phyloP scores from a whole-genome alignment of 805 yeast species.

The Zygosaccharomyces pseudorouxii region DNA sequence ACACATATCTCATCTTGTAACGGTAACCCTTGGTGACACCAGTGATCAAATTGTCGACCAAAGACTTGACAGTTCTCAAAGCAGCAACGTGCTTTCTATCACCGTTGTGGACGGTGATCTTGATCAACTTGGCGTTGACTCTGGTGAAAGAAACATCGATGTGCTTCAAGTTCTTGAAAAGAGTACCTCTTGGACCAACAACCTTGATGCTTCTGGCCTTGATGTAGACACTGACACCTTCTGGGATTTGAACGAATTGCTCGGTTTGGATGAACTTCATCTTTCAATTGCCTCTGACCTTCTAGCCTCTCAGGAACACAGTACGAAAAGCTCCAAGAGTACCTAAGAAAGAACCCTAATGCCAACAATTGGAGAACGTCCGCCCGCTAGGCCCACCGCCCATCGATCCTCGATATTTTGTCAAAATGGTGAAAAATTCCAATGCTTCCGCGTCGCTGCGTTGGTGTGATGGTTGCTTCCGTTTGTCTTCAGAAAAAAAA shows the following conservation, averaged over 20 bases:
- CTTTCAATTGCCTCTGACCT: slow-evolving; percentile 12
- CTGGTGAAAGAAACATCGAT: slow-evolving; percentile 89
- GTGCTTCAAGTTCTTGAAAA: slow-evolving; percentile 88
- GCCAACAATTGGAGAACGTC: neutral
- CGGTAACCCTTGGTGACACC: slow-evolving; percentile 99
- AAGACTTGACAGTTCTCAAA: slow-evolving; percentile 95
- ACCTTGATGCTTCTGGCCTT: slow-evolving; percentile 87
- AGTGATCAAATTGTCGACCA: slow-evolving; percentile 87
- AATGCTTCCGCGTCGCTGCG: slow-evolving; percentile 3
- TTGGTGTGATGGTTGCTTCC: neutral
- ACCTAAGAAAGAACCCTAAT: slow-evolving; percentile 1
- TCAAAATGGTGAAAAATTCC: slow-evolving; percentile 5
- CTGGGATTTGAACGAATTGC: slow-evolving; percentile 81
- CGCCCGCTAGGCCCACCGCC: neutral
- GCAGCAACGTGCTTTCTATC: slow-evolving; percentile 99
- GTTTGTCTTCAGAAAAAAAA: neutral
- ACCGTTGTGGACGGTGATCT: slow-evolving; percentile 94
- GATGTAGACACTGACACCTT: slow-evolving; percentile 86
- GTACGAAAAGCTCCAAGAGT: neutral
- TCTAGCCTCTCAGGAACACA: neutral
- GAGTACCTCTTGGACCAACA: slow-evolving; percentile 96
- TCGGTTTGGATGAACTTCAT: slow-evolving; percentile 88
- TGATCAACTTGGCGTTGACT: slow-evolving; percentile 65
- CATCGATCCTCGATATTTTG: slow-evolving; percentile 1
- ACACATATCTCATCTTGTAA: slow-evolving; percentile 99